Percentiles rank a stretch among this genome's conserved stretches.
These are phyloP conservation scores for Xenosphaeropsis pyriputrescens DNA, from an alignment of 2,329 filamentous ascomycete species.

Conservation along the genomic window DNA sequence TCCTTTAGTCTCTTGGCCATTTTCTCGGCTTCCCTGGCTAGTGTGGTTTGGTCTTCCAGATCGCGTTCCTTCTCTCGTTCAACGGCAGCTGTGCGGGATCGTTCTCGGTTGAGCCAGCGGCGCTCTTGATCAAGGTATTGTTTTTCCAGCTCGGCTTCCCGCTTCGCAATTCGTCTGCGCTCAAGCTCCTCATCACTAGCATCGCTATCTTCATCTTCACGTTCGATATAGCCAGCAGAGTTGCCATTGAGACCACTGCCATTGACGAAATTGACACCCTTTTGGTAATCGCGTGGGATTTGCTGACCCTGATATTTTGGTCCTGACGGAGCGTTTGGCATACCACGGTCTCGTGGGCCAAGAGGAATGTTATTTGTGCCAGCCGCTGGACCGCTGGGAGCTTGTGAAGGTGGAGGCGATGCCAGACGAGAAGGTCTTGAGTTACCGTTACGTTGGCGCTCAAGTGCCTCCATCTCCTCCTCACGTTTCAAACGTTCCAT, in stretches of 20 bases:
- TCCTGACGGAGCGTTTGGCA: constrained; percentile 63
- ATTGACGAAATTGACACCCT: constrained; percentile 70
- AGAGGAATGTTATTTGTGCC: constrained; percentile 64
- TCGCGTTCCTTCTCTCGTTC: constrained; percentile 76
- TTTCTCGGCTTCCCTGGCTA: constrained; percentile 47
- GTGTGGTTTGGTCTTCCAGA: constrained; percentile 53
- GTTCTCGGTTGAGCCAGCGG: constrained; percentile 82
- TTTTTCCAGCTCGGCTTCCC: constrained; percentile 63
- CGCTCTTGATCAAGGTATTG: constrained; percentile 74
- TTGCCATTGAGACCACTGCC: constrained; percentile 52
- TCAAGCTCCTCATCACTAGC: constrained; percentile 81
- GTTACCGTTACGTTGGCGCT: constrained; percentile 58
- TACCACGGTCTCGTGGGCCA: constrained; percentile 51
- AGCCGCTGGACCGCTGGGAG: constrained; percentile 42
- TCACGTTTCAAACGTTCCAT: constrained; percentile 76
- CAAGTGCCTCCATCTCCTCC: constrained; percentile 81
- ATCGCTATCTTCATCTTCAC: constrained; percentile 76
- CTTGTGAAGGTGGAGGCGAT: constrained; percentile 46
- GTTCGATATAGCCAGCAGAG: constrained; percentile 32
- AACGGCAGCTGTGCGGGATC: constrained; percentile 67
- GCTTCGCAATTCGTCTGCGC: constrained; percentile 53
- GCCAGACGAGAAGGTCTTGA: constrained; percentile 52
- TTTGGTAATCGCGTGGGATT: constrained; percentile 58
- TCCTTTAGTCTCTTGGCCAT: constrained; percentile 57
- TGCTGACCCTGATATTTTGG: constrained; percentile 46